Evolutionary conservation across 768 basidiomycete species (phyloP).

Genomic region (Obba rivulosa): DNA sequence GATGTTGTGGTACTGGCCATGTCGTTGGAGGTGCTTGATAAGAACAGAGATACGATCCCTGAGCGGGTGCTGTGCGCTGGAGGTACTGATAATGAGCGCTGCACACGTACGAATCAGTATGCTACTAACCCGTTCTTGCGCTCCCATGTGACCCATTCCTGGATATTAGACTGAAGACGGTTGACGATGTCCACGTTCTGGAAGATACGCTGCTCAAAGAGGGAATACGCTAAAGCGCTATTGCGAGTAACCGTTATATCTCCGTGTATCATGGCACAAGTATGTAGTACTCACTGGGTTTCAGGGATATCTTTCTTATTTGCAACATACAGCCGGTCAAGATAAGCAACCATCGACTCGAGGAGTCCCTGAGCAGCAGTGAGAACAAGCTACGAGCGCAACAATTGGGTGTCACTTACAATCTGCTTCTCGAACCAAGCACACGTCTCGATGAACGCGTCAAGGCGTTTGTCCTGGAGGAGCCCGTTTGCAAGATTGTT

Average conservation of each 20-base stretch:
- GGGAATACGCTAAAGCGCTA: conserved; percentile 48
- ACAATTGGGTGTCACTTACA: conserved; percentile 35
- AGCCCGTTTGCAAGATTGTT: conserved; percentile 37
- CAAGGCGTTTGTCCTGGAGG: conserved; percentile 41
- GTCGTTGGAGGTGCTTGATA: conserved; percentile 50
- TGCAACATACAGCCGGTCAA: conserved; percentile 63
- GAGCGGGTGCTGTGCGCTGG: conserved; percentile 33
- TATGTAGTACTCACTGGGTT: conserved; percentile 40
- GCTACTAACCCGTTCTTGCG: conserved; percentile 35
- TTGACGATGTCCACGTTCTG: conserved; percentile 38
- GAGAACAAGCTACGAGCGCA: conserved; percentile 2
- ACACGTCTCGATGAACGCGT: conserved; percentile 48
- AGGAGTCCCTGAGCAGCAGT: conserved; percentile 42
- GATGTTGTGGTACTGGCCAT: conserved; percentile 47
- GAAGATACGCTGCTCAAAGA: conserved; percentile 50
- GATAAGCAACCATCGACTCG: conserved; percentile 58
- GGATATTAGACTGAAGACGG: conserved; percentile 39
- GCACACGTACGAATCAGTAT: neutral
- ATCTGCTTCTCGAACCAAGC: conserved; percentile 62
- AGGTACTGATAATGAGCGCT: neutral
- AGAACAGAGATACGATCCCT: conserved; percentile 43
- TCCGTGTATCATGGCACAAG: conserved; percentile 4
- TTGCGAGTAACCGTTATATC: neutral
- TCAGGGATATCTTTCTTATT: conserved; percentile 31
- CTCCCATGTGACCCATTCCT: conserved; percentile 51